Evolutionary conservation across 495 filamentous ascomycete species (phyloP).

Genomic region (Annulohypoxylon stygium): DNA sequence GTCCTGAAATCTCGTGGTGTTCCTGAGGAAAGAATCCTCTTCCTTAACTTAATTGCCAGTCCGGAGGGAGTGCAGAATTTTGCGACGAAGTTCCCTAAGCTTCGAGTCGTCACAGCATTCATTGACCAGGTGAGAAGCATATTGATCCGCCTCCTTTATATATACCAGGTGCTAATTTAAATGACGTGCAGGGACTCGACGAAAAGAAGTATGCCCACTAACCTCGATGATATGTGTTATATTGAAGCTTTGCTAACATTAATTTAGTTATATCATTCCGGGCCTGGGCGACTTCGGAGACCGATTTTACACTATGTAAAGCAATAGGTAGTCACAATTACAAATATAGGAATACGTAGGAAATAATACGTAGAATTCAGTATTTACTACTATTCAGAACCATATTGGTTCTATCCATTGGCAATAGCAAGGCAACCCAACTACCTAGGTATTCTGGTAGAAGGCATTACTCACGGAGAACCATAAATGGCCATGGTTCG

Average conservation of each 20-base stretch:
- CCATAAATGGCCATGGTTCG: not conserved
- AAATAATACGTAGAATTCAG: conserved; percentile 21
- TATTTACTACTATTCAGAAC: conserved; percentile 3
- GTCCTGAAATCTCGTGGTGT: conserved; percentile 90
- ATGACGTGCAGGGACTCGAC: conserved; percentile 73
- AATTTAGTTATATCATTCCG: conserved; percentile 89
- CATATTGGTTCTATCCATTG: conserved; percentile 2
- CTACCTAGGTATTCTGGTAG: not conserved
- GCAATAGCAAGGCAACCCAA: not conserved
- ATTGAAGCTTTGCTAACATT: conserved; percentile 41
- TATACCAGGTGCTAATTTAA: conserved; percentile 44
- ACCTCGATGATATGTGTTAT: not conserved
- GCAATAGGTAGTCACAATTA: conserved; percentile 51
- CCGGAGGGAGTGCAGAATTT: conserved; percentile 92
- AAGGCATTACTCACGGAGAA: conserved; percentile 6
- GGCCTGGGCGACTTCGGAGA: conserved; percentile 98
- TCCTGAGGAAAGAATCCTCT: conserved; percentile 93
- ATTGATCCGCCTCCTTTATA: not conserved
- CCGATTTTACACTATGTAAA: conserved; percentile 90
- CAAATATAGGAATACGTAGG: conserved; percentile 9
- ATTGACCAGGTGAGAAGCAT: conserved; percentile 73
- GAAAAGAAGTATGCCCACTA: conserved; percentile 86
- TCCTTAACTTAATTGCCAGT: conserved; percentile 95
- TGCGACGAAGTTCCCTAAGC: conserved; percentile 89
- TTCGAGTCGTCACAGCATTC: conserved; percentile 96